A percentile compares a stretch with the other conserved stretches of the same genome.
Evolutionary conservation across 371 early-diverging fungal genomes (phyloP).

Genomic region (Mucor ambiguus): DNA sequence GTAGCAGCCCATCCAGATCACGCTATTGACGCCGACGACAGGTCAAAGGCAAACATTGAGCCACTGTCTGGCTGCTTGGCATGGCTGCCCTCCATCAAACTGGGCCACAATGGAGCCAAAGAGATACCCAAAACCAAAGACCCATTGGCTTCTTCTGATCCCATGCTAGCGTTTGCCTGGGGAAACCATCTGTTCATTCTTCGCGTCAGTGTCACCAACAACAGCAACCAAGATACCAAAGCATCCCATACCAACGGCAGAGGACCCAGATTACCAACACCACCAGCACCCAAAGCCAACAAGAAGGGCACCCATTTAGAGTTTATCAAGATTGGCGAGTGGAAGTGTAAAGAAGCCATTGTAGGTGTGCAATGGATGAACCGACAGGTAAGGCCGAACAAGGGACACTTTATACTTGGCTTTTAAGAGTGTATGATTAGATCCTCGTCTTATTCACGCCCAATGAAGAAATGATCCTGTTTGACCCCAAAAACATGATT

Average conservation of each 20-base stretch:
- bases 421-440: constrained; percentile 29
- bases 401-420: too few relatives aligned
- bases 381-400: constrained; percentile 52
- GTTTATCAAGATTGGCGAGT: constrained; percentile 62
- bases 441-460: constrained; percentile 64
- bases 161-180: constrained; percentile 69
- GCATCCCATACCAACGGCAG: neutral
- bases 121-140: constrained; percentile 26
- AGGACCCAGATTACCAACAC: constrained; percentile 5
- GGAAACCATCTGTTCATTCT: constrained; percentile 63
- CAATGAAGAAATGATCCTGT: constrained; percentile 70
- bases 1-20: neutral
- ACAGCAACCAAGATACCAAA: constrained; percentile 11
- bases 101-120: constrained; percentile 16
- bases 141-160: constrained; percentile 36
- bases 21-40: constrained; percentile 8
- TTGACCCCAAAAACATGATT: constrained; percentile 66
- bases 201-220: constrained; percentile 41
- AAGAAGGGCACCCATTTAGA: constrained; percentile 46
- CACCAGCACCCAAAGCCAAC: constrained; percentile 17
- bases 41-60: constrained; percentile 30
- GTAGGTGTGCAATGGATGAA: constrained; percentile 81
- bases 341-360: constrained; percentile 64
- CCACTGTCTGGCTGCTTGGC: constrained; percentile 62
- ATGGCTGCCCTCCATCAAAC: constrained; percentile 64